Percentiles rank a stretch among this genome's conserved stretches.
Evolutionary conservation across 192 early-diverging fungal genomes (phyloP).

Genomic region (Podila epicladia): DNA sequence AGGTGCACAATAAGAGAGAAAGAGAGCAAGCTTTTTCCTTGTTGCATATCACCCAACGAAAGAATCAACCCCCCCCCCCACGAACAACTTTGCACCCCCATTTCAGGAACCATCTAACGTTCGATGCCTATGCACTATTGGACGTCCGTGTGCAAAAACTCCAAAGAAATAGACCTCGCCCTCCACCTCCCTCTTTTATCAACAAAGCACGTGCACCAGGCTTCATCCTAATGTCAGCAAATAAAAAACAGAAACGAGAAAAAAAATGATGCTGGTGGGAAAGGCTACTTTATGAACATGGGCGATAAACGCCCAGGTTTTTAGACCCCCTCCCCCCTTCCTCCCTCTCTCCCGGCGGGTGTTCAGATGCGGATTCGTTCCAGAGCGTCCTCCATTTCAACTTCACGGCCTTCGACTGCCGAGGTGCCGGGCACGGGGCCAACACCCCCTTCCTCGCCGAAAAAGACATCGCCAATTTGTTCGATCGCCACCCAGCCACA

Average conservation of each 20-base stretch:
- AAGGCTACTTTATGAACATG: not conserved
- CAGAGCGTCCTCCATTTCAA: slow-evolving; percentile 51
- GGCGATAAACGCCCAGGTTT: not conserved
- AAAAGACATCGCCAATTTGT: slow-evolving; percentile 54
- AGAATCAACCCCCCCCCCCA: not conserved
- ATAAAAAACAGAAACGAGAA: not conserved
- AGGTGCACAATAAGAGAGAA: not conserved
- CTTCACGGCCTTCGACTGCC: slow-evolving; percentile 39
- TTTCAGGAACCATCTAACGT: too few relatives aligned
- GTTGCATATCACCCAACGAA: not conserved
- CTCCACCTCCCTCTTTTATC: not conserved
- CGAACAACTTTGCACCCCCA: not conserved
- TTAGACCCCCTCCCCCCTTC: too few relatives aligned
- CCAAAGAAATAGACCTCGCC: not conserved
- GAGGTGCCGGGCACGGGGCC: slow-evolving; percentile 45
- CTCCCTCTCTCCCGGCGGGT: not conserved
- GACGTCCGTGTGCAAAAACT: too few relatives aligned
- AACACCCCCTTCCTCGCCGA: slow-evolving; percentile 43
- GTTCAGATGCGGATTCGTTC: slow-evolving; percentile 32
- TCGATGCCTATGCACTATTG: too few relatives aligned
- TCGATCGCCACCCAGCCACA: slow-evolving; percentile 62
- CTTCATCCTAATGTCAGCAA: not conserved
- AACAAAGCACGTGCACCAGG: not conserved
- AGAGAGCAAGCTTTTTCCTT: not conserved
- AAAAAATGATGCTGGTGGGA: not conserved